Percentiles rank a stretch among this genome's conserved stretches.
Conservation (phyloP, 192 early-diverging fungal species). For the Backusella australiensis region DNA sequence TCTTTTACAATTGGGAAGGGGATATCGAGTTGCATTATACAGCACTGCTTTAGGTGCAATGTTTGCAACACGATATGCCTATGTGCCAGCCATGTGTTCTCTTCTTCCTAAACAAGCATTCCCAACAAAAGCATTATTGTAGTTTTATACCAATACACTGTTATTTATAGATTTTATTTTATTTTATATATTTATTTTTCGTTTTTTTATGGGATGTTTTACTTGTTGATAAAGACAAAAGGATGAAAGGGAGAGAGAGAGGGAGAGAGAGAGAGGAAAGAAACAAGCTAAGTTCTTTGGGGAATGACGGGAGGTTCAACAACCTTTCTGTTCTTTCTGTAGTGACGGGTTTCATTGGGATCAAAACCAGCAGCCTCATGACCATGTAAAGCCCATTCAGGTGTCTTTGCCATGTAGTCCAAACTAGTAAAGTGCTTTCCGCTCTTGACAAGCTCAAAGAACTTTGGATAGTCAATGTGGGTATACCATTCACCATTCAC, state of each 20-base stretch:
- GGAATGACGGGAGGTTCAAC: constrained; percentile 14
- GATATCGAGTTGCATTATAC: constrained; percentile 27
- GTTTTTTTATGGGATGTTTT: neutral
- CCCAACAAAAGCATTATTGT: neutral
- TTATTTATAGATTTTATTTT: neutral
- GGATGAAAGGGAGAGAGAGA: neutral
- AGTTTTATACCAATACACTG: neutral
- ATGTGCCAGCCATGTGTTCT: constrained; percentile 15
- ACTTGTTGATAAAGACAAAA: neutral
- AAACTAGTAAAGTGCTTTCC: constrained; percentile 54
- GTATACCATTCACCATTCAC: constrained; percentile 68
- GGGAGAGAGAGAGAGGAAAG: neutral
- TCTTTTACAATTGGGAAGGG: constrained; percentile 19
- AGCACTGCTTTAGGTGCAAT: constrained; percentile 23
- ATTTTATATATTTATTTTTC: neutral
- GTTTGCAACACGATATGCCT: constrained; percentile 26
- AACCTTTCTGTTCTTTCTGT: constrained; percentile 48
- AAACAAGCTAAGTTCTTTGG: neutral
- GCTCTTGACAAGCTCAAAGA: constrained; percentile 58
- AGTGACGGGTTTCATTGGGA: constrained; percentile 64
- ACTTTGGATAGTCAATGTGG: constrained; percentile 71
- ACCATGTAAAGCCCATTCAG: constrained; percentile 69
- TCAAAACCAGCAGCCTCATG: constrained; percentile 65
- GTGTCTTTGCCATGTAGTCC: constrained; percentile 70
- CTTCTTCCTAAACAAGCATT: constrained; percentile 13